Base-by-base conservation (phyloP, 1,139 yeast species). In the Pichia sp. region DNA sequence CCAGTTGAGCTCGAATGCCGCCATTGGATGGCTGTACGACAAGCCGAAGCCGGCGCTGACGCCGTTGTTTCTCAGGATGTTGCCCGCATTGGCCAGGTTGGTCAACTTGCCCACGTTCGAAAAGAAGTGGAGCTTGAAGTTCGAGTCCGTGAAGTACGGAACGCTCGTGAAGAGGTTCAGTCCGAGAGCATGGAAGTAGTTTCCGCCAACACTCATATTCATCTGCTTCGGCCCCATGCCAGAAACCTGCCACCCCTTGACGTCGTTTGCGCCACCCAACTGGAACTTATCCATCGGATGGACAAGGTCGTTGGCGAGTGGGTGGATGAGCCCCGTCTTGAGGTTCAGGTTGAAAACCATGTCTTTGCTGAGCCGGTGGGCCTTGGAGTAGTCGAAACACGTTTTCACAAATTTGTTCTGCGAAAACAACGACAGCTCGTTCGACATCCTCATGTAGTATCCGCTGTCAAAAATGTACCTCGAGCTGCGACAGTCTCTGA, bases 1-100 rank as follows among this genome's bases (percentile, higher is more conserved):
- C 61, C 92, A 84, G 68, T 90, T 92, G 61, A 93, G 78, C 70
- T 93, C 99, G 65, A 93, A 87, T 59, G 98, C 77, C 0, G 98
- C 98, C 70, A 83, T 81, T 1, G 96, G 95, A 67, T 90, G 96
- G 59, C 85, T 84, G 67, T 86, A 90, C 19, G 89, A 77, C 4
- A 93, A 61, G 1, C 99, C 99, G 54, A 84, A 59, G 1, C 97
- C 97, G 44, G 75, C 72, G 38, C 92, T 78, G 0, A 82, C 68
- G 2, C 65, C 64, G 11, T 54, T 52, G 32, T 57, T 54, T 26
- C 53, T 49, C 2, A 52, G 31, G 7, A 54, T 10, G 34, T 45
- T 50, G 16, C 45, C 31, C 3, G 48, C 5, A 16, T 50, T 47
- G 15, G 30, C n/a, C 5, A 55, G 43, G 49, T 62, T 62, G 30